Conservation (phyloP, 2,329 filamentous ascomycete species). For the Pochonia chlamydosporia region DNA sequence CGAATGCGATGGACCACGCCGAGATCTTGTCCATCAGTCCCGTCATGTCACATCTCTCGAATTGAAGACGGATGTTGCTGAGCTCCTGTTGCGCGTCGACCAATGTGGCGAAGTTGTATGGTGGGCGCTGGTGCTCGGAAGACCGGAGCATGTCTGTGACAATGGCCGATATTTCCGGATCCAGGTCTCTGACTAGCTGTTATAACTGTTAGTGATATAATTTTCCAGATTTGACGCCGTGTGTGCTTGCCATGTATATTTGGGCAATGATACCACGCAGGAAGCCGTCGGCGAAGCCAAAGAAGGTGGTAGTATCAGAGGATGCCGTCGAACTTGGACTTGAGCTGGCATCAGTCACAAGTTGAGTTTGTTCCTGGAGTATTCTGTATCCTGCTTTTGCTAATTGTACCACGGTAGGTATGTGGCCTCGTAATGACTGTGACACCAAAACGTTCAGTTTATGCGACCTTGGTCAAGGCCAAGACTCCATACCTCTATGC, state of each 20-base stretch:
- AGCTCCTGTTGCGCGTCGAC: not conserved
- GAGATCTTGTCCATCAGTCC: not conserved
- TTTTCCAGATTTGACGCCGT: not conserved
- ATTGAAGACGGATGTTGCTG: not conserved
- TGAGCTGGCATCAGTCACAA: too few relatives aligned
- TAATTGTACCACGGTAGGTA: not conserved
- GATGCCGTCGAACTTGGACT: not conserved
- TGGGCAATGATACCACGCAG: not conserved
- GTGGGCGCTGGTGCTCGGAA: not conserved
- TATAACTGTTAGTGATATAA: not conserved
- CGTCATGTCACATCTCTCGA: not conserved
- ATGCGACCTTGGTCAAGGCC: not conserved
- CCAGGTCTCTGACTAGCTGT: not conserved
- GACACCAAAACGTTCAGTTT: not conserved
- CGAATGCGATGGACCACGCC: not conserved
- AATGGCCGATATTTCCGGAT: not conserved
- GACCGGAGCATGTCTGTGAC: not conserved
- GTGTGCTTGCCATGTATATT: not conserved
- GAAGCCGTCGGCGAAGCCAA: not conserved
- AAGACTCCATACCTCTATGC: not conserved
- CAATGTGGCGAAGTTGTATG: not conserved
- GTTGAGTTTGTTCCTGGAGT: not conserved
- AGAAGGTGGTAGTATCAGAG: too few relatives aligned
- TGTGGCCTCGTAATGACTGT: not conserved
- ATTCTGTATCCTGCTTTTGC: not conserved